Evolutionary conservation across 257 asterid species (phyloP).

Genomic region (Solanum commersonii): DNA sequence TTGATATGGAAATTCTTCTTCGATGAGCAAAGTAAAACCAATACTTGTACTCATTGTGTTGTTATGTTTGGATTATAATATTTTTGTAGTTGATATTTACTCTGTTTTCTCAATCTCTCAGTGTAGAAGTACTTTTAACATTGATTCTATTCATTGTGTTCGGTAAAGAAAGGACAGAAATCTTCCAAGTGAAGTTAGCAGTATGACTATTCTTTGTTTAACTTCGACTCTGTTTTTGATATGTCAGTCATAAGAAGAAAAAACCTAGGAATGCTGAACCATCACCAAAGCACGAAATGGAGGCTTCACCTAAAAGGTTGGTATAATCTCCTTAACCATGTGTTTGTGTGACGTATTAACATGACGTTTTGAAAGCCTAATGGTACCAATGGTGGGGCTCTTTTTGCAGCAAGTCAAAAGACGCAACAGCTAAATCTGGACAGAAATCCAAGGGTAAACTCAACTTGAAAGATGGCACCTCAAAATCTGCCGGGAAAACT

Average conservation of each 20-base stretch:
- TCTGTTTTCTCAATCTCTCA: neutral
- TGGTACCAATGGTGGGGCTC: conserved; percentile 9
- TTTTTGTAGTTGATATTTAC: neutral
- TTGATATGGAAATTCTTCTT: neutral
- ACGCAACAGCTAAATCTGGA: conserved; percentile 32
- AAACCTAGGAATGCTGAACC: conserved; percentile 39
- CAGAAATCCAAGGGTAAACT: conserved; percentile 36
- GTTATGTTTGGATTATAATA: neutral
- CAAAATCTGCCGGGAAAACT: conserved; percentile 32
- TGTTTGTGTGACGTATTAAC: neutral
- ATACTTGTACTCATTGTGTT: neutral
- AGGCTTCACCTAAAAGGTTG: conserved; percentile 51
- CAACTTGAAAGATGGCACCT: conserved; percentile 26
- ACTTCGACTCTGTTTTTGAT: neutral
- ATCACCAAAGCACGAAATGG: conserved; percentile 40
- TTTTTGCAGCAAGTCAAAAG: conserved; percentile 41
- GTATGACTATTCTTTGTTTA: neutral
- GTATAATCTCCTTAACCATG: conserved; percentile 1
- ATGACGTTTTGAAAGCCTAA: neutral
- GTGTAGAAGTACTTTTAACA: neutral
- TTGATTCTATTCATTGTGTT: neutral
- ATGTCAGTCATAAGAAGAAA: conserved; percentile 50
- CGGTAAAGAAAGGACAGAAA: neutral
- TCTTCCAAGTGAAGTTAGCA: neutral
- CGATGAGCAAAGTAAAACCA: neutral